Evolutionary conservation across 2,329 filamentous ascomycete genomes (phyloP), one percentile per base, ranked within the genome.

Genomic region (Dothideomycetes sp.): DNA sequence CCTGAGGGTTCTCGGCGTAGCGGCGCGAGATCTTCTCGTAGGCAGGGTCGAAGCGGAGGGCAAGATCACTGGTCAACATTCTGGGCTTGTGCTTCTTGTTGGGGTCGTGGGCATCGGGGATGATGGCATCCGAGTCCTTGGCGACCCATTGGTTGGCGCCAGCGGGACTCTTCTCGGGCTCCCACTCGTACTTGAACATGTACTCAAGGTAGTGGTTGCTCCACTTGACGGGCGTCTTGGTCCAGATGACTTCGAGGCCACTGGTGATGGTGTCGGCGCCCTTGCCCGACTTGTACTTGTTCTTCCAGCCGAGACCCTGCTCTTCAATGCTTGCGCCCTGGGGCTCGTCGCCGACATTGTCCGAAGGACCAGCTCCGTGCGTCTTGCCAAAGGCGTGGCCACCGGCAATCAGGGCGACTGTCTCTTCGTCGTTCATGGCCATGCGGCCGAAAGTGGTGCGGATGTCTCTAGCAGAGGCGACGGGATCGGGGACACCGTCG

Each of bases 361-460:
- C 71, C 13, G 70, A 64, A 12, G 76, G 65, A 43, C 64, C 82
- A 22, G 83, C 82, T 52, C 83, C 83, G 62, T 88, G 83, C 0
- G 82, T 84, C 74, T 88, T 88, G 53, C 83, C 83, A 52, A 88
- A 84, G 18, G 76, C 71, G 68, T 88, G 83, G 27, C 83, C 83
- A 55, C 83, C 83, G 27, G 79, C 79, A 56, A 88, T 87, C 32
- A 88, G 66, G 11, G 83, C 82, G 40, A 84, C 82, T 0, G 83
- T 88, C 69, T 88, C 83, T 63, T 84, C 78, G 56, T 87, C 81
- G 56, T 84, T 77, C 83, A 88, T 87, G 47, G 78, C 82, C 82
- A 88, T 87, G 59, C 82, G 81, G 48, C 70, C 70, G 51, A 87
- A 88, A 13, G 83, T 84, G 44, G 69, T 71, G 48, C 81, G 80